Conservation (phyloP, 2,329 filamentous ascomycete genomes). For the Aureobasidium lini region DNA sequence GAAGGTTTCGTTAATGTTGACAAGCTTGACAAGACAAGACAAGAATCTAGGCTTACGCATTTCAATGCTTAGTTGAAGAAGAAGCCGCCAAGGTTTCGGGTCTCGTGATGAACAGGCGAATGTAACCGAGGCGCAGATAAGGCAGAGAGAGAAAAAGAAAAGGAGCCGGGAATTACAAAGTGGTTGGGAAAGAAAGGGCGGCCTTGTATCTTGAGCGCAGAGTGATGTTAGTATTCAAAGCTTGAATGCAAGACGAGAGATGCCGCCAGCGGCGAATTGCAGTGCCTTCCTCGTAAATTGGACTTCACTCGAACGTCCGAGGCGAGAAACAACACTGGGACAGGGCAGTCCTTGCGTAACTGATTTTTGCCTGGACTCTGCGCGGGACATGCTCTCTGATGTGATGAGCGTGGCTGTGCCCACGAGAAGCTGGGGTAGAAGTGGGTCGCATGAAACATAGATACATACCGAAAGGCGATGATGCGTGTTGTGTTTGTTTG, state of each 20-base stretch:
- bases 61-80: not conserved
- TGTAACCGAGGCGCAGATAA: conserved; percentile 6
- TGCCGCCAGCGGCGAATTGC: not conserved
- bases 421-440: conserved; percentile 7
- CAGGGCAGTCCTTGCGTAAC: conserved; percentile 1
- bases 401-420: conserved; percentile 13
- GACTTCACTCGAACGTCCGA: not conserved
- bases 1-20: conserved; percentile 8
- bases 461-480: conserved; percentile 6
- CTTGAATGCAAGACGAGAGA: not conserved
- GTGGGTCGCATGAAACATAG: conserved; percentile 8
- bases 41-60: conserved; percentile 15
- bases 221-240: conserved; percentile 1
- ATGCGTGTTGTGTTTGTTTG: not conserved
- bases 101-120: not conserved
- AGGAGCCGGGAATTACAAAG: conserved; percentile 1
- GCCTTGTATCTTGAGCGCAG: not conserved
- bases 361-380: not conserved
- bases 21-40: not conserved
- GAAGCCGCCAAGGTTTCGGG: not conserved
- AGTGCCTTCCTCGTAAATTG: not conserved
- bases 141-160: conserved; percentile 8
- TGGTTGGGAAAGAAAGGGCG: not conserved
- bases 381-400: not conserved
- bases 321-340: not conserved